phyloP scores from a whole-genome alignment of 1,139 yeast genomes.

The Citeromyces hawaiiensis region DNA sequence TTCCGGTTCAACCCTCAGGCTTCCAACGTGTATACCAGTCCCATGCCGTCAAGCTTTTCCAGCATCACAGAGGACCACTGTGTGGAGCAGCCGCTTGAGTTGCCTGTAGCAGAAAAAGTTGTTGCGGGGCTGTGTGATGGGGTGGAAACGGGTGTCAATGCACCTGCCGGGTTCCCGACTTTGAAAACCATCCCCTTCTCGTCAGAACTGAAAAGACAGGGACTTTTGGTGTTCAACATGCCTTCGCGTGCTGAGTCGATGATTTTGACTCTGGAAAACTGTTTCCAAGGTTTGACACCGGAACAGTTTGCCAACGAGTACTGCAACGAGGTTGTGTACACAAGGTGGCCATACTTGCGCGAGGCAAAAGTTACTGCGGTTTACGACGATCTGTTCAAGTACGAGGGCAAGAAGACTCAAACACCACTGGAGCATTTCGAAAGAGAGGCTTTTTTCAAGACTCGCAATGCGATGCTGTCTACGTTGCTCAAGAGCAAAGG shows the following conservation, averaged over 20 bases:
- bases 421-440: slow-evolving; percentile 23
- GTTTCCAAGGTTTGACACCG: slow-evolving; percentile 30
- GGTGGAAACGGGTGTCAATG: slow-evolving; percentile 54
- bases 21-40: slow-evolving; percentile 56
- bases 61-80: slow-evolving; percentile 75
- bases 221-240: slow-evolving; percentile 67
- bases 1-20: slow-evolving; percentile 72
- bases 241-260: slow-evolving; percentile 79
- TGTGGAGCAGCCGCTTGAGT: slow-evolving; percentile 38
- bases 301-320: slow-evolving; percentile 49
- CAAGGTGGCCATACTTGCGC: slow-evolving; percentile 81
- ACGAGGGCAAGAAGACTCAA: slow-evolving; percentile 20
- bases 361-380: slow-evolving; percentile 67
- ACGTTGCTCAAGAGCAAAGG: slow-evolving; percentile 4
- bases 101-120: slow-evolving; percentile 21
- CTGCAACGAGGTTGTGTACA: slow-evolving; percentile 49
- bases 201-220: slow-evolving; percentile 28
- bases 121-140: slow-evolving; percentile 25
- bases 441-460: slow-evolving; percentile 10
- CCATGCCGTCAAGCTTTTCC: slow-evolving; percentile 65
- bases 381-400: slow-evolving; percentile 36
- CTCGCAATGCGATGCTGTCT: slow-evolving; percentile 8
- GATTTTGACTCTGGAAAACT: slow-evolving; percentile 47
- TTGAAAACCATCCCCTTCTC: slow-evolving; percentile 56
- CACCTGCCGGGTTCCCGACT: slow-evolving; percentile 87